Base-by-base conservation (phyloP, 2,329 filamentous ascomycete genomes). In the Xylariaceae sp. region DNA sequence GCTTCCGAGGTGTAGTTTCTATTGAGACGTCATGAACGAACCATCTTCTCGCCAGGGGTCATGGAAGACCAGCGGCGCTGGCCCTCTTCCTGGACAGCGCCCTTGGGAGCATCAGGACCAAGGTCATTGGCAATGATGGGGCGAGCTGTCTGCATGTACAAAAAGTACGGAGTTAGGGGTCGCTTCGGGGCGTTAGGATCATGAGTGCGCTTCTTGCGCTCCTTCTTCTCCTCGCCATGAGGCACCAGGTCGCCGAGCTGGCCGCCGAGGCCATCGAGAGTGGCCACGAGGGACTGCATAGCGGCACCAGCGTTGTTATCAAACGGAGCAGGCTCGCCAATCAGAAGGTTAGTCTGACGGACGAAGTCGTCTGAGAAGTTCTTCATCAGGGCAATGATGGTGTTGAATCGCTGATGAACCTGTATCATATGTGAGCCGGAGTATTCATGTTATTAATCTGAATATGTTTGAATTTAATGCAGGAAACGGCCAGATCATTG, bases 131-230 rank as follows among this genome's bases (percentile, higher is more conserved):
- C 86, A 60, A 97, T 94, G 66, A 89, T 86, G 45, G 85, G 81
- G 44, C 94, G 87, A 57, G 90, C 90, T 57, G 87, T 86, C 69
- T 95, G 87, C 78, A 95, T 90, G 75, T 90, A 97, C 53, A 96
- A 76, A 76, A 97, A 96, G 76, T 95, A 96, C 2, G 92, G 90
- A 6, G 92, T 97, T 65, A 96, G 71, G 9, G 92, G 91, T 44
- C 91, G 85, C 81, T 96, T 97, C 52, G 92, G 92, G 6, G 91
- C 91, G 69, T 96, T 95, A 59, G 91, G 91, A 68, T 97, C 92
- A 64, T 88, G 85, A 39, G 83, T 84, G 54, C 85, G 82, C 77
- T 91, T 91, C 80, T 94, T 92, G 70, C 88, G 86, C 78, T 94
- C 90, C 79, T 90, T 90, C 80, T 90, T 87, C 68, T 84, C 82